Evolutionary conservation across 257 asterid genomes (phyloP), one percentile per base, ranked within the genome.

Genomic region (Cruciata laevipes): DNA sequence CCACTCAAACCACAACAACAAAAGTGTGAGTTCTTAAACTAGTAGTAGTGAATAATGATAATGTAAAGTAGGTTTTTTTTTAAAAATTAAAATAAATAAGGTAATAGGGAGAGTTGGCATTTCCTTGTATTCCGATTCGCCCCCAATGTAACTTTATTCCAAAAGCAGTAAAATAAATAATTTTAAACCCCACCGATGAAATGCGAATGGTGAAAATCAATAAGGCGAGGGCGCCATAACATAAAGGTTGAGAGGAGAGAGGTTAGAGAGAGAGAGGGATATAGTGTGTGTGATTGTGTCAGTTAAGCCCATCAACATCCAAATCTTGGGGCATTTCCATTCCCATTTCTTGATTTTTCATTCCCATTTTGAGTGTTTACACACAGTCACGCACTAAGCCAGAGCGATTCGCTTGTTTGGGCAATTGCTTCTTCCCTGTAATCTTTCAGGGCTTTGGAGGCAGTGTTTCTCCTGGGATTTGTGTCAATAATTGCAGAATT

Each of bases 381-480:
- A 6, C 23, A 27, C 51, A 42, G 5, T 12, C 51, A 42, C 51
- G 51, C 51, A 13, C 51, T 13, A 42, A 13, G 18, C 51, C 51
- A 42, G 51, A 42, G 51, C 4, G 51, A 42, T 40, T 30, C 53
- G 37, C 37, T 37, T 61, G n/a, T 55, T 67, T 63, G 69, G 51
- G 17, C 57, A 51, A 32, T 58, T 33, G 25, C n/a, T 47, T 61
- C 25, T 23, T 61, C 16, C 52, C 35, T 23, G 63, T 66, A 27
- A 24, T 40, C n/a, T 23, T 57, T 56, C 71, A 65, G 65, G 61
- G 44, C 27, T 68, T 68, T 61, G 69, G 60, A 62, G 51, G 0
- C 55, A 0, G 65, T 52, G 25, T 74, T 37, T 60, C 23, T 52
- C 17, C 44, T 68, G 77, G 73, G 66, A 37, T 62, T 74, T 68